Evolutionary conservation across 768 basidiomycete genomes (phyloP), one percentile per base, ranked within the genome.

Genomic region (Pisolithus sp.): DNA sequence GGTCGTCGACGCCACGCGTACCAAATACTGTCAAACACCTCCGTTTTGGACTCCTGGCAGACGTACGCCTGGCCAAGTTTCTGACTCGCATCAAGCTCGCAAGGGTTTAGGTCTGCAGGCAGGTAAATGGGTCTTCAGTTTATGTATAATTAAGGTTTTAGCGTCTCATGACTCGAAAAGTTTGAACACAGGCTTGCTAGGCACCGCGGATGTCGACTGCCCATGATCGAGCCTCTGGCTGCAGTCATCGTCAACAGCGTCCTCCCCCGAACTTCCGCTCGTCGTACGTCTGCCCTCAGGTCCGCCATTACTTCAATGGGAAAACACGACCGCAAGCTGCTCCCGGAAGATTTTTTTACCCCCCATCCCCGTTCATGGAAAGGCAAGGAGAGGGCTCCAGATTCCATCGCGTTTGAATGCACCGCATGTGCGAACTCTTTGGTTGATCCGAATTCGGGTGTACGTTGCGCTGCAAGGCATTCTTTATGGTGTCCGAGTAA

Each of bases 191-290:
- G 38, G 45, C 51, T 44, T 48, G 51, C 49, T 49, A 53, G 55
- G 57, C 57, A 59, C 61, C 62, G 46, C 48, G 46, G 47, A 59
- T 57, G 62, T 46, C 58, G 61, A 64, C 57, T 66, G 69, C 70
- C 68, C 72, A 85, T 84, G 82, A 73, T 84, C 60, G 81, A 85
- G 73, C 79, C 81, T 61, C 69, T 85, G 57, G 75, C 77, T 52
- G 73, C 77, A 41, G 75, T 76, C 66, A 69, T 82, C 57, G 65
- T 78, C 67, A 74, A 73, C 66, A 70, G 76, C 58, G 48, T 71
- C 46, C 59, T 81, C 55, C 69, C 76, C 43, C 56, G 55, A 43
- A 59, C 61, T 37, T 54, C 59, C 45, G 55, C 64, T 38, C 55
- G 58, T 51, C 60, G 59, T 49, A 59, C 52, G 49, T 56, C 62